Base-by-base conservation (phyloP, 2,329 filamentous ascomycete species). In the Neurospora sp. region DNA sequence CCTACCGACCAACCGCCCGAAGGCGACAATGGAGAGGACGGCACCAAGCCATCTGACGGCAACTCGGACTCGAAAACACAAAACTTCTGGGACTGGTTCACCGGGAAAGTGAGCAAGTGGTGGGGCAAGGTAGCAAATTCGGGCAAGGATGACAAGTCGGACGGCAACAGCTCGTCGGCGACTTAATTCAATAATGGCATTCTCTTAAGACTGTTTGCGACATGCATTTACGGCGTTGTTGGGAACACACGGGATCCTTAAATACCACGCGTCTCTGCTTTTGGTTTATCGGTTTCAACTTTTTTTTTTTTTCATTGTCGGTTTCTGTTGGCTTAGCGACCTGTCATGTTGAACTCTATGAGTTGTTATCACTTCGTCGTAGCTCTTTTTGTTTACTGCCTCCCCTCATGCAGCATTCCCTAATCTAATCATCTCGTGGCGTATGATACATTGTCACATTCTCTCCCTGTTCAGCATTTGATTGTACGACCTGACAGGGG, bases 21-120 rank as follows among this genome's bases (percentile, higher is more conserved):
- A 43, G 71, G 66, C 15, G 70, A 40, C n/a, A 72, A 76, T 17
- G 68, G 68, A 76, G 62, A 75, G 78, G 4, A 75, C 76, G 2
- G 73, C 77, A 6, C 36, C 43, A 42, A 66, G 9, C 40, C 68
- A 23, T 19, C 19, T 28, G 73, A 78, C 0, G 76, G 78, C 40
- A 76, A 78, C n/a, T 70, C 76, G 38, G 74, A 74, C 23, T 71
- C 75, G 6, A 72, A 74, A 1, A 74, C 79, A 17, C 76, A 83
- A 71, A 77, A 78, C 4, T 79, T 84, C 40, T 87, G 84, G 84
- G 79, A 84, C 67, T 87, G 85, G 85, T 74, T 87, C 13, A 82
- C 80, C 2, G 82, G 81, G 42, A 82, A 86, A 72, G 75, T 86
- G 13, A 79, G 78, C 39, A 77, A 82, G 40, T 78, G 82, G 28